Evolutionary conservation across 306 rosid genomes (phyloP), one percentile per base, ranked within the genome.

Genomic region (Glycine soja): DNA sequence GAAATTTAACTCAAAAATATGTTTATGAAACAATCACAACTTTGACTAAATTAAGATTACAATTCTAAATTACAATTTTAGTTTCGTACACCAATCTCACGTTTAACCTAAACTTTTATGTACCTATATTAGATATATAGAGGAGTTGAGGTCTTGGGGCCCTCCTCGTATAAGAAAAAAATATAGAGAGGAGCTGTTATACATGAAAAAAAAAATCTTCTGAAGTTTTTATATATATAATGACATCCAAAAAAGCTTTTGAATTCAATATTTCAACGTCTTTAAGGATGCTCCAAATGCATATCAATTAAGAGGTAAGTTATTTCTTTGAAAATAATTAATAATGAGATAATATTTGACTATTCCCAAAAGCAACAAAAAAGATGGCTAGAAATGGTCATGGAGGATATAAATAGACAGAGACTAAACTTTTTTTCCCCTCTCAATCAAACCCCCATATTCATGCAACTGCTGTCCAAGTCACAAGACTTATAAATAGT

Each of bases 291-390:
- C 24, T 15, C 61, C 10, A 54, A n/a, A 54, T 54, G 61, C 61
- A 54, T 54, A 15, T n/a, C 9, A 15, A 54, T 24, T 54, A 2
- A 54, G 30, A 24, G 3, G 2, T 18, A 57, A 62, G 66, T 10
- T 61, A 30, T 32, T 62, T 34, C 2, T 57, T 18, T 57, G 70
- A 24, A 36, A 4, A 46, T 46, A 8, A 12, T 32, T 5, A 62
- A 62, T 10, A 61, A 30, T 61, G 67, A 24, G 7, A 61, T 4
- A 61, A 53, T 61, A 30, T 24, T 61, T 61, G 43, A 61, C 42
- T 13, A 24, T 61, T 61, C 67, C 32, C 13, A 30, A 62, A 62
- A 62, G 68, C 45, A 62, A 62, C 45, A 62, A 32, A 32, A 62
- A 62, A 57, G 2, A 62, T 11, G 7, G 16, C 45, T 62, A 62